These are phyloP conservation scores for Metrosideros polymorpha DNA, from an alignment of 441 rosid species.

Conservation along the genomic window DNA sequence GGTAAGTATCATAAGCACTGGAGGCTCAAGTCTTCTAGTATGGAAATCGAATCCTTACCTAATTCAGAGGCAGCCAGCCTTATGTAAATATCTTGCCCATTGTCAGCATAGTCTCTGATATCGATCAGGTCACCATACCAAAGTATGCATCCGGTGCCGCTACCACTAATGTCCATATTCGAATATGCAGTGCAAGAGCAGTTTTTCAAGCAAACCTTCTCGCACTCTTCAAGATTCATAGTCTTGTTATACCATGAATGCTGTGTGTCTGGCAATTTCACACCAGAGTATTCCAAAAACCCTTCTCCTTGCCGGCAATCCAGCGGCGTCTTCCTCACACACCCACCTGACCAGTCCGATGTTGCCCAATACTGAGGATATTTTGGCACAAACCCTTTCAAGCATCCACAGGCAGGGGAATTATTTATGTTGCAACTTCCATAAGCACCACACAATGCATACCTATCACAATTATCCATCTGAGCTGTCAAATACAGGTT, in stretches of 20 bases:
- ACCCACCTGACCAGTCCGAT: constrained; percentile 7
- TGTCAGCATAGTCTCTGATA: constrained; percentile 1
- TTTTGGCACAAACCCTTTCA: constrained; percentile 17
- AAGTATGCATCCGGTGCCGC: constrained; percentile 22
- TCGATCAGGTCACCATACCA: constrained; percentile 21
- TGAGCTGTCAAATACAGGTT: not conserved
- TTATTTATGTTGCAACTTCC: constrained; percentile 1
- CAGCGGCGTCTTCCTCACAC: constrained; percentile 11
- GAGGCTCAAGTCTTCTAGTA: not conserved
- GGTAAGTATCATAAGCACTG: not conserved
- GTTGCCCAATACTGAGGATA: constrained; percentile 3
- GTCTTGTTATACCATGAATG: constrained; percentile 3
- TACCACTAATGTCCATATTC: not conserved
- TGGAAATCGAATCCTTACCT: not conserved
- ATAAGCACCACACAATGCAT: constrained; percentile 10
- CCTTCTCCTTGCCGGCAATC: constrained; percentile 10
- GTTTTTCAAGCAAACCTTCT: not conserved
- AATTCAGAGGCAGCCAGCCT: not conserved
- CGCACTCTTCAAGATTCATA: constrained; percentile 12
- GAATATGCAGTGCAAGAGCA: not conserved
- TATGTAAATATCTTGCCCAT: constrained; percentile 6
- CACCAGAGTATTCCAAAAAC: constrained; percentile 3
- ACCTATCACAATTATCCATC: constrained; percentile 10
- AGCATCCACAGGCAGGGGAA: constrained; percentile 16
- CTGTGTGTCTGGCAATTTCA: constrained; percentile 20